These are phyloP conservation scores for Phenoliferia sp. DNA, from an alignment of 1,284 basidiomycete species.

Conservation along the genomic window DNA sequence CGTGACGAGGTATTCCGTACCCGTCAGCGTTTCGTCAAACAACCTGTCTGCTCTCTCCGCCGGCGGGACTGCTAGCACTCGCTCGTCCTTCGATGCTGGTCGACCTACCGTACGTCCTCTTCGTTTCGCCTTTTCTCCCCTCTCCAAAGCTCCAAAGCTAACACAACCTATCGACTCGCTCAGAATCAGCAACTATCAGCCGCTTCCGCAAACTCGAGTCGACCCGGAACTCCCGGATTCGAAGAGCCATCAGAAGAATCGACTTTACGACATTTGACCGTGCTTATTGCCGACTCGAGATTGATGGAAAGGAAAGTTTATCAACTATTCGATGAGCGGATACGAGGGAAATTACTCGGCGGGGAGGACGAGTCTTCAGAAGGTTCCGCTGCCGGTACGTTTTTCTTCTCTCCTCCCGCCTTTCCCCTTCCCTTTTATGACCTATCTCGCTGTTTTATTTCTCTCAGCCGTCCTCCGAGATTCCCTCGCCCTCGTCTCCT, in stretches of 20 bases:
- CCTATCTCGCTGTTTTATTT: background rate
- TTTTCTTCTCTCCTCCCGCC: background rate
- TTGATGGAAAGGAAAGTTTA: constrained; percentile 52
- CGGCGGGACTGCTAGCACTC: background rate
- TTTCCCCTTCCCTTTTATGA: background rate
- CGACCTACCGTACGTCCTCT: constrained; percentile 8
- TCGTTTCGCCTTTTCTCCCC: no score
- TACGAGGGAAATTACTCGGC: constrained; percentile 37
- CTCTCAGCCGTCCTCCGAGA: constrained; percentile 48
- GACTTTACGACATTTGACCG: constrained; percentile 57
- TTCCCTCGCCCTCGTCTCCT: constrained; percentile 50
- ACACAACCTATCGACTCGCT: background rate
- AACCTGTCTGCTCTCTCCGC: constrained; percentile 17
- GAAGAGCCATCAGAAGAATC: constrained; percentile 54
- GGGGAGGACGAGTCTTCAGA: background rate
- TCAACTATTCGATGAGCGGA: constrained; percentile 61
- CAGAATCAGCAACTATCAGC: no score
- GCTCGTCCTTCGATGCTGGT: constrained; percentile 17
- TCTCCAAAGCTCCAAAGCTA: no score
- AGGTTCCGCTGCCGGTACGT: constrained; percentile 8
- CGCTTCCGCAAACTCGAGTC: no score
- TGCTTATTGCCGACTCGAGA: constrained; percentile 60
- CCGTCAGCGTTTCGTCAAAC: constrained; percentile 13
- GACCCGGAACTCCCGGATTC: constrained; percentile 10
- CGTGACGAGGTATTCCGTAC: constrained; percentile 40